Evolutionary conservation across 2,329 filamentous ascomycete species (phyloP).

Genomic region (Xylariaceae sp.): DNA sequence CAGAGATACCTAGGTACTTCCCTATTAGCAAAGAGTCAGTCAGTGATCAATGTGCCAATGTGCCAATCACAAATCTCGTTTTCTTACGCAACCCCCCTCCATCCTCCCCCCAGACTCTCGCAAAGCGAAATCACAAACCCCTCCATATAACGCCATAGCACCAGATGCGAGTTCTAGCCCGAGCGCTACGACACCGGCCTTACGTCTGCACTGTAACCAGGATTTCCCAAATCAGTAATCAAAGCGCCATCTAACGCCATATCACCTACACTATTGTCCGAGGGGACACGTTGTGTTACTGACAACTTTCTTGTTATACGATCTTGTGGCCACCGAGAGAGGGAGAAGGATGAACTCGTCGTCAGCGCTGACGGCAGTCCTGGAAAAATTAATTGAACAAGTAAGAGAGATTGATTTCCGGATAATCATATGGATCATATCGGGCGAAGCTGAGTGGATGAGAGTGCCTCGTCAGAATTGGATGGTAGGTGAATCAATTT

Average conservation of each 20-base stretch:
- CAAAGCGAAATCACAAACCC: no score
- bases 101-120: background rate
- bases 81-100: background rate
- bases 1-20: no score
- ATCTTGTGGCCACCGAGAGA: background rate
- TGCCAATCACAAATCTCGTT: no score
- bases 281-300: slow-evolving; percentile 18
- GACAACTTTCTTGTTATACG: background rate
- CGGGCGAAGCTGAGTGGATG: slow-evolving; percentile 11
- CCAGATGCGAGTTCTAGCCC: slow-evolving; percentile 1
- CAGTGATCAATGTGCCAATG: no score
- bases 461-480: background rate
- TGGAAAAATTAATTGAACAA: background rate
- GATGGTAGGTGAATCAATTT: slow-evolving; percentile 9
- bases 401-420: background rate
- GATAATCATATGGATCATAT: slow-evolving; percentile 19
- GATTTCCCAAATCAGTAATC: slow-evolving; percentile 21
- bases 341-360: background rate
- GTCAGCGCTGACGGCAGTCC: slow-evolving; percentile 16
- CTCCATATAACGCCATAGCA: no score
- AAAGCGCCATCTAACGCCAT: slow-evolving; percentile 1
- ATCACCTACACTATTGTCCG: slow-evolving; percentile 1
- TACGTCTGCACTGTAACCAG: slow-evolving; percentile 9
- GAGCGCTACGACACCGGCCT: no score
- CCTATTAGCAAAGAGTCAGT: no score